Base-by-base conservation (phyloP, 2,329 filamentous ascomycete species). In the Calonectria honghensis region DNA sequence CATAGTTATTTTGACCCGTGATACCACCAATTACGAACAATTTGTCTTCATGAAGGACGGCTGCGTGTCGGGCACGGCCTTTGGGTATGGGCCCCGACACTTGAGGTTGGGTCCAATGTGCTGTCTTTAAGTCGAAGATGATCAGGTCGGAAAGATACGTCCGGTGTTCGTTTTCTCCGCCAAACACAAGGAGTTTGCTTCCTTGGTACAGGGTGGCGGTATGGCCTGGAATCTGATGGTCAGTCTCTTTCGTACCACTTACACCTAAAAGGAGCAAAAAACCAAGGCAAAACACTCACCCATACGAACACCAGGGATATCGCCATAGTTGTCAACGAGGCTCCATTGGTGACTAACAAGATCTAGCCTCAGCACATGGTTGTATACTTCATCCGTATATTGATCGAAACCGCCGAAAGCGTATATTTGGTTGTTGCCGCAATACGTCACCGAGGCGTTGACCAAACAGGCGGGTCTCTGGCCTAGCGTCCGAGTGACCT, bases 401-500 rank as follows among this genome's bases (percentile, higher is more conserved):
- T 98, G 96, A 83, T 99, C 97, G 82, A 99, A 99, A 24, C 97
- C 97, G 54, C 97, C 97, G 88, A 99, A 99, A 14, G 96, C 97
- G 85, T 97, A 98, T 80, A 99, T 98, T 85, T 97, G 93, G 84
- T 98, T 97, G 86, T 98, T 97, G 74, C 96, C 96, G 82, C 97
- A 98, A 85, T 98, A 98, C n/a, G 97, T 99, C 75, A 98, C 96
- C 0, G 97, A 98, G 68, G 97, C 97, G 88, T 99, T 99, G 79
- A 99, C 96, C 65, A 99, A 90, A 83, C 96, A 98, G 45, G 97
- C 96, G 48, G 97, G 97, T 78, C 96, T 92, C 85, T 95, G 93
- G 61, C 94, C 94, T 64, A 94, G 88, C 16, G 94, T 95, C 81
- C 93, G 93, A 48, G 91, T 96, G 75, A 98, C 94, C 83, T 93